Conservation (phyloP, 495 filamentous ascomycete genomes). For the Annulohypoxylon bovei region DNA sequence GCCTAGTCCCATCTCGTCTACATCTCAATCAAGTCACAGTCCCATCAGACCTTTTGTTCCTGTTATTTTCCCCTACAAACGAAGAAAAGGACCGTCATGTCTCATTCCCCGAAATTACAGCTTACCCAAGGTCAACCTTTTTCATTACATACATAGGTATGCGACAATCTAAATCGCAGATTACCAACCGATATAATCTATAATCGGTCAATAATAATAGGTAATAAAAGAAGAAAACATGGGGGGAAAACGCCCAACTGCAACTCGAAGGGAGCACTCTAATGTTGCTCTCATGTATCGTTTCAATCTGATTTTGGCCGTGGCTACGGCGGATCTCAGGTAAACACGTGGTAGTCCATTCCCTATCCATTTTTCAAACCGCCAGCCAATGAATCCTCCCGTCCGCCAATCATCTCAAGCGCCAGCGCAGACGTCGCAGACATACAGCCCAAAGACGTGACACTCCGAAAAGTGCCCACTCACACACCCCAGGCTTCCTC, state of each 20-base stretch:
- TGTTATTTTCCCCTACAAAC: not conserved
- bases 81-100: constrained; percentile 25
- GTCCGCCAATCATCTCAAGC: constrained; percentile 46
- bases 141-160: constrained; percentile 40
- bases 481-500: constrained; percentile 41
- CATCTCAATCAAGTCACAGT: not conserved
- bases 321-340: constrained; percentile 51
- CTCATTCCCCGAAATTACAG: constrained; percentile 41
- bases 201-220: constrained; percentile 29
- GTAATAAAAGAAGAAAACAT: constrained; percentile 29
- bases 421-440: constrained; percentile 48
- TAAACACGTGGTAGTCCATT: constrained; percentile 45
- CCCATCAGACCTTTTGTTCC: not conserved
- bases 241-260: constrained; percentile 34
- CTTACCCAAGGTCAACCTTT: constrained; percentile 37
- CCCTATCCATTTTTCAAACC: constrained; percentile 39
- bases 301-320: constrained; percentile 47
- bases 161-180: constrained; percentile 30
- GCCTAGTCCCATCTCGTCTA: not conserved
- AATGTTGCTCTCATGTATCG: constrained; percentile 36
- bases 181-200: constrained; percentile 42
- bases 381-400: constrained; percentile 39
- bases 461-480: constrained; percentile 41
- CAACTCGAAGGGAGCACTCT: constrained; percentile 16
- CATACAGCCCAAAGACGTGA: constrained; percentile 44